A percentile compares a stretch with the other conserved stretches of the same genome.
phyloP scores from a whole-genome alignment of 768 basidiomycete genomes.

The Leccinellum albellum region DNA sequence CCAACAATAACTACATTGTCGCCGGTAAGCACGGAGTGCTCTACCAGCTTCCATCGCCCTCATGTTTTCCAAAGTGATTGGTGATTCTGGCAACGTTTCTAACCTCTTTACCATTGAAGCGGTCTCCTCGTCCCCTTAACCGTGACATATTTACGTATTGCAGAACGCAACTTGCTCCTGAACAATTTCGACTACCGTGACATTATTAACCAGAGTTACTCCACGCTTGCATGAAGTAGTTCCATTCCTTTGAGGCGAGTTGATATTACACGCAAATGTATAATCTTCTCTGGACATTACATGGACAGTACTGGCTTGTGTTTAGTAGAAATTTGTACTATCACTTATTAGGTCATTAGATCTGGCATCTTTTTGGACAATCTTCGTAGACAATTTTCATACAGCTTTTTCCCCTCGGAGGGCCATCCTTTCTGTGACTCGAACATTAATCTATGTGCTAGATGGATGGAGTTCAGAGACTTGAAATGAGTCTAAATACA shows the following conservation, averaged over 20 bases:
- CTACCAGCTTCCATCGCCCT: background rate
- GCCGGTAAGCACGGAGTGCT: slow-evolving; percentile 46
- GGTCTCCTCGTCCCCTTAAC: background rate
- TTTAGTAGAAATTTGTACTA: background rate
- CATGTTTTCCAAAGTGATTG: slow-evolving; percentile 45
- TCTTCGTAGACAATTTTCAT: background rate
- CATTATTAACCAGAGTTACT: background rate
- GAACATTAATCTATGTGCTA: too few relatives aligned
- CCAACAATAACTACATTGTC: slow-evolving; percentile 52
- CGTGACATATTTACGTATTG: background rate
- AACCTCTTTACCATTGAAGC: slow-evolving; percentile 52
- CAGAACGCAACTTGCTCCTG: background rate
- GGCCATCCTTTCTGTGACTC: background rate
- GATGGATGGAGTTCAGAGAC: too few relatives aligned
- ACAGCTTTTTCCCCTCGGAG: background rate
- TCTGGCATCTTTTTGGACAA: background rate
- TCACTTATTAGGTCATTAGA: background rate
- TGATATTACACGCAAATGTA: background rate
- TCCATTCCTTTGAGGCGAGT: slow-evolving; percentile 5
- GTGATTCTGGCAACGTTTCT: slow-evolving; percentile 64
- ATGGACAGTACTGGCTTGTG: slow-evolving; percentile 11
- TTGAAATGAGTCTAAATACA: too few relatives aligned
- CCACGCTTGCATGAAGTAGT: background rate
- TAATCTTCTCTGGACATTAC: slow-evolving; percentile 8
- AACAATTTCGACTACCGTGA: background rate